These are phyloP conservation scores for Zymoseptoria pseudotritici DNA, from an alignment of 2,329 filamentous ascomycete species.

Conservation along the genomic window DNA sequence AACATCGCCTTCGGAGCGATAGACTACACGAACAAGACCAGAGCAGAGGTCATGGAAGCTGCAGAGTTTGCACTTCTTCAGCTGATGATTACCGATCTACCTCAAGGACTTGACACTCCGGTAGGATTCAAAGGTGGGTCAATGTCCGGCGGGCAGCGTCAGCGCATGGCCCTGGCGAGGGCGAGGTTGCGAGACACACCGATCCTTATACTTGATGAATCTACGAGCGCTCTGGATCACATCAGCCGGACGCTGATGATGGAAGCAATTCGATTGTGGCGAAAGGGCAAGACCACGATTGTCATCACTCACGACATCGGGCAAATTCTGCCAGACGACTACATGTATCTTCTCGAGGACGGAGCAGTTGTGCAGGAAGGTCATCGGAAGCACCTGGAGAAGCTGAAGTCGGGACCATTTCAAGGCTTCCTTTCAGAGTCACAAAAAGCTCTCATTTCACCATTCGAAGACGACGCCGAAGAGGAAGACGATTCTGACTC, in stretches of 20 bases:
- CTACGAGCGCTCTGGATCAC: constrained; percentile 79
- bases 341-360: constrained; percentile 70
- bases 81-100: constrained; percentile 58
- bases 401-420: constrained; percentile 24
- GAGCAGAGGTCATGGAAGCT: constrained; percentile 53
- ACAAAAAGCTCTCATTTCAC: constrained; percentile 12
- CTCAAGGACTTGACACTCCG: constrained; percentile 62
- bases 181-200: constrained; percentile 69
- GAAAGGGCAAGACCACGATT: constrained; percentile 75
- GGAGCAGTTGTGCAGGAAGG: constrained; percentile 64
- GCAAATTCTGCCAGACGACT: constrained; percentile 66
- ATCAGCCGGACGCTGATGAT: constrained; percentile 61
- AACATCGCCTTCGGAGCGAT: constrained; percentile 69
- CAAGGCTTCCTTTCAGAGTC: constrained; percentile 24
- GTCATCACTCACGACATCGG: constrained; percentile 86
- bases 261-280: constrained; percentile 68
- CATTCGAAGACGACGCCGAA: constrained; percentile 10
- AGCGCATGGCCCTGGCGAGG: constrained; percentile 72
- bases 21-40: constrained; percentile 42
- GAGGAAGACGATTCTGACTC: not conserved
- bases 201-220: constrained; percentile 79
- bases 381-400: constrained; percentile 49
- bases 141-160: constrained; percentile 78
- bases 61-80: constrained; percentile 63
- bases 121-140: constrained; percentile 63